Conservation (phyloP, 495 filamentous ascomycete genomes). For the Chaetomium tenue region DNA sequence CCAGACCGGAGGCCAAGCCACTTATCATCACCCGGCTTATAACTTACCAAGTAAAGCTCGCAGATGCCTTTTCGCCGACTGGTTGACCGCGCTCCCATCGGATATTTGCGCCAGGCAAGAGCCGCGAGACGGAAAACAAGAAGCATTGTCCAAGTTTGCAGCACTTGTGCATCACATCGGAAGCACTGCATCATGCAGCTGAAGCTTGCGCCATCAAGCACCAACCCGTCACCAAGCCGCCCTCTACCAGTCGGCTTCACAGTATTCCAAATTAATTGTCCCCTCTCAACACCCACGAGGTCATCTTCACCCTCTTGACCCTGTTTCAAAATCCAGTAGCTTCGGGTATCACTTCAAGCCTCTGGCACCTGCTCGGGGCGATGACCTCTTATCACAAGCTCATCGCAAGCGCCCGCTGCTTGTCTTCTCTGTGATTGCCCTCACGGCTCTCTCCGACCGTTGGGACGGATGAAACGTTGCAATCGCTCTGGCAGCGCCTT, state of each 20-base stretch:
- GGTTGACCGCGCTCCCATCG: background rate
- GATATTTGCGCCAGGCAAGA: conserved; percentile 17
- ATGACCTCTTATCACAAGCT: background rate
- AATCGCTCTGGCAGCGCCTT: conserved; percentile 14
- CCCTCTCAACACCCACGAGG: background rate
- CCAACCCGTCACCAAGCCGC: background rate
- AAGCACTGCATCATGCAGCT: conserved; percentile 7
- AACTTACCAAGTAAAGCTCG: too few relatives aligned
- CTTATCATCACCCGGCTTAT: background rate
- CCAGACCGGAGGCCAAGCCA: background rate
- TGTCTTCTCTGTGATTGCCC: background rate
- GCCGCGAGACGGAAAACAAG: background rate
- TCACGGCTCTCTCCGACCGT: conserved; percentile 14
- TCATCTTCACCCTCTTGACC: background rate
- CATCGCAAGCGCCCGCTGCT: background rate
- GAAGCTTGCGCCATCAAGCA: conserved; percentile 4
- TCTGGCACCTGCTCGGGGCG: background rate
- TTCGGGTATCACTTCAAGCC: background rate
- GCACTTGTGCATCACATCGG: background rate
- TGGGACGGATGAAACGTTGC: conserved; percentile 24
- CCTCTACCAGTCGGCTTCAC: conserved; percentile 1
- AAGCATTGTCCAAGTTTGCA: background rate
- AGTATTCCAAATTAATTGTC: conserved; percentile 17
- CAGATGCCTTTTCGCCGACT: too few relatives aligned
- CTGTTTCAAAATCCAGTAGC: background rate